These are phyloP conservation scores for Saccharomycopsis babjevae DNA, from an alignment of 805 yeast genomes.

Conservation along the genomic window DNA sequence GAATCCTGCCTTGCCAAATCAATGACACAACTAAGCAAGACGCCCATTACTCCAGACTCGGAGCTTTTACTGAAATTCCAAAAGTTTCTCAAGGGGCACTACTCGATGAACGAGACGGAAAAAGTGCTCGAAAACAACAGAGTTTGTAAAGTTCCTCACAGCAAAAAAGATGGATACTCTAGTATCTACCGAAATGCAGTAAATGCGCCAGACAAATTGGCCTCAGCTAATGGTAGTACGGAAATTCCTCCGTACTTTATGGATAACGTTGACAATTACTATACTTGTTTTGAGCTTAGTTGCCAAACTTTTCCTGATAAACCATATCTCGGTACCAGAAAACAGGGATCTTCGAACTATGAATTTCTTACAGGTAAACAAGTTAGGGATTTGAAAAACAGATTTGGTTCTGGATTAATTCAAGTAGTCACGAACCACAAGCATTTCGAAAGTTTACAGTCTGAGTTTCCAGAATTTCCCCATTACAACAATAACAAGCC, in stretches of 20 bases:
- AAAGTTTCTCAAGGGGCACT: not conserved
- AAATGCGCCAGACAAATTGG: not conserved
- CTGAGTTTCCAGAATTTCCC: constrained; percentile 23
- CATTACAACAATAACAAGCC: constrained; percentile 25
- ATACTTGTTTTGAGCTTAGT: constrained; percentile 26
- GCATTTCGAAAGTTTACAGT: constrained; percentile 19
- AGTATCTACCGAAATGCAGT: constrained; percentile 29
- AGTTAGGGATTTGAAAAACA: constrained; percentile 33
- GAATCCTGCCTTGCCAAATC: too few species aligned
- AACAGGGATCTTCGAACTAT: constrained; percentile 28
- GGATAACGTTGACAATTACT: constrained; percentile 29
- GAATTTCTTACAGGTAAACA: constrained; percentile 34
- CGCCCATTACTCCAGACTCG: not conserved
- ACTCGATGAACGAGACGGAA: not conserved
- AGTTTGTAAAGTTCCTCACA: constrained; percentile 24
- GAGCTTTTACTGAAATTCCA: not conserved
- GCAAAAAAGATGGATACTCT: constrained; percentile 31
- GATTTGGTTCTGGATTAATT: constrained; percentile 47
- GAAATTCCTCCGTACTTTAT: constrained; percentile 19
- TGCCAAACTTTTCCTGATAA: constrained; percentile 21
- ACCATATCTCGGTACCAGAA: constrained; percentile 31
- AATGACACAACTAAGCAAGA: not conserved
- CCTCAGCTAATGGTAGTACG: not conserved
- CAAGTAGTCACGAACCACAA: constrained; percentile 27
- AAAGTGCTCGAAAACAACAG: not conserved